Evolutionary conservation across 805 yeast genomes (phyloP), one percentile per base, ranked within the genome.

Genomic region (Yarrowia alimentaria): DNA sequence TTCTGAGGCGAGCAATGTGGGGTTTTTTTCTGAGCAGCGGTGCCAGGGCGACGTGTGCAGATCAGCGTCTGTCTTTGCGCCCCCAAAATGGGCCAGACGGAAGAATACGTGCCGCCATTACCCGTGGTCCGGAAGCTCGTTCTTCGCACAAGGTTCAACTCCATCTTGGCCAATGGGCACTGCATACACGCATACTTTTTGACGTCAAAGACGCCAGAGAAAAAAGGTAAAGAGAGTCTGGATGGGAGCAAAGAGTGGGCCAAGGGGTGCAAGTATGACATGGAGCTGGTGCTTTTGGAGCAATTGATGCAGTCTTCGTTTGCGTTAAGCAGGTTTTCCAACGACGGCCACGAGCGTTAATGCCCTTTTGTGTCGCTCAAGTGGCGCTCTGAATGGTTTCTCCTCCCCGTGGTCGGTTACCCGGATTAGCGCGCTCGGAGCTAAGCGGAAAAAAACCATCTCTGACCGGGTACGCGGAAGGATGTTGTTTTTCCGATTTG

Each of bases 401-500:
- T 20, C 6, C 13, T 12, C 26, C 12, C n/a, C 20, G 16, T 21
- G 6, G 3, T 16, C n/a, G n/a, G n/a, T n/a, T n/a, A n/a, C n/a
- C n/a, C n/a, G n/a, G n/a, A n/a, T n/a, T n/a, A n/a, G n/a, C n/a
- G n/a, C 24, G 24, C 30, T 19, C 47, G 47, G 47, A 40, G 47
- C 33, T 28, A 28, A 26, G 33, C 47, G 47, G 47, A 40, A 26
- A 40, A 40, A 22, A 40, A 40, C 24, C 24, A 32, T 26, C 43
- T 37, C 17, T 35, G 42, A 29, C 12, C 42, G 43, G 43, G 43
- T 37, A 40, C 33, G 24, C 47, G 33, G 47, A 40, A 32, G 47
- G 47, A 40, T 40, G 47, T 28, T 40, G 33, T 40, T 40, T 40
- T 40, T 40, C 47, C 47, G 47, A 40, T 40, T 40, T 40, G 47